phyloP scores from a whole-genome alignment of 2,329 filamentous ascomycete genomes.

The Bertia moriformis region DNA sequence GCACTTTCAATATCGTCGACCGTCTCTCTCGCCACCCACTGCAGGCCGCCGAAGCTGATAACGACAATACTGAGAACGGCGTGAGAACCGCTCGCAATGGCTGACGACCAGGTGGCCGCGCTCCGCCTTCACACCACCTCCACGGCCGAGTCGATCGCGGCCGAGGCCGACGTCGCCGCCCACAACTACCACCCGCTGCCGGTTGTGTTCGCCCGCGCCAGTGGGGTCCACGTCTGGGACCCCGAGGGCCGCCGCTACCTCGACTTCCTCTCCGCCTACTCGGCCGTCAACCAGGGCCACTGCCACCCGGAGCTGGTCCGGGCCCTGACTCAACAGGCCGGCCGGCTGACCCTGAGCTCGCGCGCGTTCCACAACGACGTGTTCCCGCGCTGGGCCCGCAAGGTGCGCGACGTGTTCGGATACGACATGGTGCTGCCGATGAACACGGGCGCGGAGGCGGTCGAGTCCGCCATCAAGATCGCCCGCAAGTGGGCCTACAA shows the following conservation, averaged over 20 bases:
- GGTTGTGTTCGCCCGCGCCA: slow-evolving; percentile 76
- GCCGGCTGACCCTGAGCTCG: slow-evolving; percentile 78
- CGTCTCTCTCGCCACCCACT: no score
- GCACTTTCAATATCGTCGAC: no score
- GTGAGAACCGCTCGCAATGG: no score
- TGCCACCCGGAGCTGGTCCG: slow-evolving; percentile 94
- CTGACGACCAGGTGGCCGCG: no score
- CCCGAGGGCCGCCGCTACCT: slow-evolving; percentile 91
- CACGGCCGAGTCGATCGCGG: slow-evolving; percentile 62
- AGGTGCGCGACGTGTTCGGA: slow-evolving; percentile 74
- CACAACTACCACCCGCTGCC: slow-evolving; percentile 98
- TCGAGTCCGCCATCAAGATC: slow-evolving; percentile 91
- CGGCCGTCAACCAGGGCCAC: slow-evolving; percentile 93
- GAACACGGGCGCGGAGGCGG: slow-evolving; percentile 94
- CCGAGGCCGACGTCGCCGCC: slow-evolving; percentile 73
- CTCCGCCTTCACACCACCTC: slow-evolving; percentile 60
- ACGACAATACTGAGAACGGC: no score
- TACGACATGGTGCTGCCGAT: slow-evolving; percentile 98
- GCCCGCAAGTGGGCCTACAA: slow-evolving; percentile 98
- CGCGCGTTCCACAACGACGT: slow-evolving; percentile 97
- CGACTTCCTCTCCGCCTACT: slow-evolving; percentile 96
- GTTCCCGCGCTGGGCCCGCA: slow-evolving; percentile 88
- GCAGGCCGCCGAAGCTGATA: no score
- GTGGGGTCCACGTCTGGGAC: slow-evolving; percentile 86
- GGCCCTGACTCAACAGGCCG: slow-evolving; percentile 76